These are phyloP conservation scores for Trichosanthes cucumerina DNA, from an alignment of 306 rosid genomes.

Conservation along the genomic window DNA sequence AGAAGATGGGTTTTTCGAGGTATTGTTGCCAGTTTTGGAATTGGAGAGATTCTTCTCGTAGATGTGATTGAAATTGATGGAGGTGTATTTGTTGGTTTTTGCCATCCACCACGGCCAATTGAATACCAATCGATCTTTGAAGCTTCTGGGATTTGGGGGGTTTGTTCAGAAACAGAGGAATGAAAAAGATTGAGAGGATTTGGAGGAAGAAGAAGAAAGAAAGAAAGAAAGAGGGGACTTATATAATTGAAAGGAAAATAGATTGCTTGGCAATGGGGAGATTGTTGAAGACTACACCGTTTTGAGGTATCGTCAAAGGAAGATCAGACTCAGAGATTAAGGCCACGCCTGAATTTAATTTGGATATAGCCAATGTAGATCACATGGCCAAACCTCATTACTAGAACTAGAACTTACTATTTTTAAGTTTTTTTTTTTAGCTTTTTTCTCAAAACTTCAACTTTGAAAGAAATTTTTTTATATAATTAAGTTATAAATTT, in stretches of 20 bases:
- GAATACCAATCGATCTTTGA: neutral
- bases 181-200: neutral
- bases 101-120: slow-evolving; percentile 55
- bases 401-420: neutral
- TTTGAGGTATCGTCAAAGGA: neutral
- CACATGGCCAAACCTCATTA: no score
- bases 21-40: slow-evolving; percentile 11
- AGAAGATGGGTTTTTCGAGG: slow-evolving; percentile 24
- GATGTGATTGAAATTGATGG: slow-evolving; percentile 74
- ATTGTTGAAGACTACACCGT: neutral
- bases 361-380: neutral
- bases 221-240: neutral
- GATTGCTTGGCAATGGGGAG: neutral
- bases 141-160: neutral
- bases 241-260: neutral
- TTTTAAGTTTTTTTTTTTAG: neutral
- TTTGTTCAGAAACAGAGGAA: neutral
- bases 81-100: slow-evolving; percentile 60
- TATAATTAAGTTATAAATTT: no score
- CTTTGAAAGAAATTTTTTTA: neutral
- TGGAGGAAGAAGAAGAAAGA: neutral
- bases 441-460: neutral
- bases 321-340: neutral
- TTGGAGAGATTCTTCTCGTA: slow-evolving; percentile 38
- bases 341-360: neutral